Evolutionary conservation across 1,284 basidiomycete species (phyloP).

Genomic region (Ustilago xerochloae): DNA sequence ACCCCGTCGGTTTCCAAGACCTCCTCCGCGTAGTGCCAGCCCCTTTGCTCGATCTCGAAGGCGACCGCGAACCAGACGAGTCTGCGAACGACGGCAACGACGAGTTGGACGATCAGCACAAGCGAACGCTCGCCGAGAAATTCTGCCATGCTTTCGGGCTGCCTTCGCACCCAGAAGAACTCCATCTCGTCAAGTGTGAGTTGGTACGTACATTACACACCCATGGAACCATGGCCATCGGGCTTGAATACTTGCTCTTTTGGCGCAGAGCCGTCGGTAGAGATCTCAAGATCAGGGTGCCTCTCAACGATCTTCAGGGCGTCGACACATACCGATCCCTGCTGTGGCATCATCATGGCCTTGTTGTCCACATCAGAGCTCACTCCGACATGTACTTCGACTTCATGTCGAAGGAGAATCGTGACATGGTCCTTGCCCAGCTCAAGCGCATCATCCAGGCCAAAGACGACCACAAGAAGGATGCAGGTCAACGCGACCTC

Average conservation of each 20-base stretch:
- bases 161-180: constrained; percentile 29
- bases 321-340: constrained; percentile 50
- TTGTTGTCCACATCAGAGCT: constrained; percentile 55
- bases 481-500: not conserved
- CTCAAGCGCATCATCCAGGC: constrained; percentile 28
- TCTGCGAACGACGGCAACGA: constrained; percentile 1
- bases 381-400: constrained; percentile 59
- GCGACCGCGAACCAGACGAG: constrained; percentile 15
- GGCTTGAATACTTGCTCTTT: constrained; percentile 58
- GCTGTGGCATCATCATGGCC: constrained; percentile 55
- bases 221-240: constrained; percentile 57
- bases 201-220: constrained; percentile 56
- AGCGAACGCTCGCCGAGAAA: constrained; percentile 22
- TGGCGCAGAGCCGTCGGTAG: constrained; percentile 48
- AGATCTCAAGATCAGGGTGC: constrained; percentile 57
- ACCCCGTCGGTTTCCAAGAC: constrained; percentile 9
- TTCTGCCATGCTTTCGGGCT: constrained; percentile 50
- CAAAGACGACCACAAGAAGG: constrained; percentile 11
- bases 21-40: constrained; percentile 14
- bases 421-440: constrained; percentile 36
- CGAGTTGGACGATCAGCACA: constrained; percentile 12
- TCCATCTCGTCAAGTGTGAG: constrained; percentile 49
- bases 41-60: constrained; percentile 37
- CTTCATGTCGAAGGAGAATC: constrained; percentile 43
- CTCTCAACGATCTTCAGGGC: constrained; percentile 53